Evolutionary conservation across 331 rosid genomes (phyloP).

Genomic region (Rosa hybrid): DNA sequence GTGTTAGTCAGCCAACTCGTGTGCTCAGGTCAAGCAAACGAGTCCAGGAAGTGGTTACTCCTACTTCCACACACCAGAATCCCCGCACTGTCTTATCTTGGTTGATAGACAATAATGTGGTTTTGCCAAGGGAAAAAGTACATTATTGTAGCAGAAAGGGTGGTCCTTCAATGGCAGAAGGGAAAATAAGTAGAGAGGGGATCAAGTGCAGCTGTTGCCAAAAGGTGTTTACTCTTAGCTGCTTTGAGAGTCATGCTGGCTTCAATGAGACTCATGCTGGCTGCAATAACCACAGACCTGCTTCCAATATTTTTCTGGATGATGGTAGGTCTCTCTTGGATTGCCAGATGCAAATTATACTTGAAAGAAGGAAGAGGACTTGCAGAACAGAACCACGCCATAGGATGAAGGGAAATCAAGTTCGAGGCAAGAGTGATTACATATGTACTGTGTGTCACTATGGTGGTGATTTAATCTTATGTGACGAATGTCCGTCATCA

Average conservation of each 20-base stretch:
- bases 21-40: conserved; percentile 62
- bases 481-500: conserved; percentile 80
- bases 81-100: conserved; percentile 75
- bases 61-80: conserved; percentile 40
- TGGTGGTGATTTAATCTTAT: conserved; percentile 77
- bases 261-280: conserved; percentile 54
- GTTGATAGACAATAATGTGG: conserved; percentile 62
- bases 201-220: conserved; percentile 78
- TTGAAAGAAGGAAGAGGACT: conserved; percentile 6
- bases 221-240: conserved; percentile 42
- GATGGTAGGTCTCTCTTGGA: conserved; percentile 75
- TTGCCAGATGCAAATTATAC: conserved; percentile 51
- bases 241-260: conserved; percentile 70
- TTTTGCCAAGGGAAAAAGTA: conserved; percentile 64
- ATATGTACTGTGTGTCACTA: conserved; percentile 71
- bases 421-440: conserved; percentile 57
- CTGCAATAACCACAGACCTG: conserved; percentile 36
- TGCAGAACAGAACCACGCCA: background rate
- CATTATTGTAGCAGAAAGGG: conserved; percentile 29
- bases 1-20: conserved; percentile 16
- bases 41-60: conserved; percentile 53
- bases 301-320: conserved; percentile 56
- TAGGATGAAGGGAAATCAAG: conserved; percentile 19
- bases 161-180: conserved; percentile 31
- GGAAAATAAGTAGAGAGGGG: conserved; percentile 66